Evolutionary conservation across 305 asterid species (phyloP), one percentile per base, ranked within the genome.

Genomic region (Fraxinus sp.): DNA sequence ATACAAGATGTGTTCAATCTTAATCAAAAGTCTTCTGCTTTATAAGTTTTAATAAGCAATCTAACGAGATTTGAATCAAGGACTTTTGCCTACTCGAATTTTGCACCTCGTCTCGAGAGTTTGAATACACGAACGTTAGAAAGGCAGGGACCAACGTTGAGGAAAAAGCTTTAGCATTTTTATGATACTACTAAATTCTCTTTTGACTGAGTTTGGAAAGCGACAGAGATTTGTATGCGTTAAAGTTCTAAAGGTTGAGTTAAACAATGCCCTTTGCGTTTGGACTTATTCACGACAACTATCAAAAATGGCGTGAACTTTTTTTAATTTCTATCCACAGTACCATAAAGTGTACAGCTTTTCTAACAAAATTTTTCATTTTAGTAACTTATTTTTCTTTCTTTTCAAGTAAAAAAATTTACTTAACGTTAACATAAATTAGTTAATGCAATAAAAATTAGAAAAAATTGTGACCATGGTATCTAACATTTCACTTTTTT

Each of bases 131-230:
- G 72, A 77, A 59, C 13, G 37, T 35, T 64, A 28, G 8, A 7
- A 49, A 26, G 81, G 84, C 81, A 79, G 89, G 91, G 92, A 85
- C 94, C 87, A 71, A 86, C 89, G 93, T 86, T 84, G 89, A 87
- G 84, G 68, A 82, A 91, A 88, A 79, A 92, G 62, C 82, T 82
- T 82, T 85, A 82, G 90, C 88, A n/a, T n/a, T 89, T 90, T 92
- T 90, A 94, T 90, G 95, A 85, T 91, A 86, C 89, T 90, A 86
- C 91, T 88, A 94, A 92, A 93, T 92, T 87, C 84, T 85, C 90
- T 91, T 95, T 95, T 93, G 98, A 93, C 95, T 88, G 93, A 75
- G 84, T 75, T 87, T 85, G 79, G 82, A 91, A 86, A 86, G 90
- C 88, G 85, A 86, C 86, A 90, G 86, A 79, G 84, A 82, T 87